phyloP scores from a whole-genome alignment of 495 filamentous ascomycete genomes.

The Penicillium odoratum region DNA sequence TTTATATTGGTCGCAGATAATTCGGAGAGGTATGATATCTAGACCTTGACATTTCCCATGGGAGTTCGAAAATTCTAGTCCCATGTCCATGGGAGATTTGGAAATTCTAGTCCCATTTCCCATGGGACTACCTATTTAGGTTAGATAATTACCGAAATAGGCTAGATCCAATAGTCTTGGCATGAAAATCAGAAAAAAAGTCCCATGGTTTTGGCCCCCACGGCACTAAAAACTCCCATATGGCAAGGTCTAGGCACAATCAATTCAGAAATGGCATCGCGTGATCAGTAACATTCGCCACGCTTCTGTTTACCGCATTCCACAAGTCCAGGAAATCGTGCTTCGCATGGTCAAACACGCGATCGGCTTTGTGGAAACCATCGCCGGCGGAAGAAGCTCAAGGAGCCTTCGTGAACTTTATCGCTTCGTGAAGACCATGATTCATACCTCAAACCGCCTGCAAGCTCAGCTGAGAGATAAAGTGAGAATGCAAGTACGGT shows the following conservation, averaged over 20 bases:
- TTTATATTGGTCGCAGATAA: constrained; percentile 11
- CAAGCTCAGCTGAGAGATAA: not conserved
- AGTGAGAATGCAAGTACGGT: not conserved
- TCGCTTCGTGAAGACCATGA: not conserved
- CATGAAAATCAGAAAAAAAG: no score
- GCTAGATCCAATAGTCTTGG: not conserved
- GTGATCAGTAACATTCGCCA: not conserved
- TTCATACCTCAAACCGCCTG: not conserved
- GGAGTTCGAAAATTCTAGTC: no score
- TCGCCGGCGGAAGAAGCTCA: not conserved
- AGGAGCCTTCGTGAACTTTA: not conserved
- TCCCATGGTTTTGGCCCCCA: no score
- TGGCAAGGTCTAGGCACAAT: constrained; percentile 6
- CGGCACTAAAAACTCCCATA: not conserved
- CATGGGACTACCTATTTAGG: no score
- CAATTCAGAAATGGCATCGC: not conserved
- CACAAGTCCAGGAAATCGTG: not conserved
- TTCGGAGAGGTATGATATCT: constrained; percentile 7
- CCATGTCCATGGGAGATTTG: no score
- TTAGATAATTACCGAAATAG: no score
- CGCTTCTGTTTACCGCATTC: not conserved
- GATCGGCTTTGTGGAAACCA: not conserved
- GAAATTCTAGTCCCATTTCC: no score
- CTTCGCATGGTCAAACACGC: not conserved
- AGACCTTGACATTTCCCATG: no score